These are phyloP conservation scores for Cicer cuneatum DNA, from an alignment of 306 rosid genomes.

Conservation along the genomic window DNA sequence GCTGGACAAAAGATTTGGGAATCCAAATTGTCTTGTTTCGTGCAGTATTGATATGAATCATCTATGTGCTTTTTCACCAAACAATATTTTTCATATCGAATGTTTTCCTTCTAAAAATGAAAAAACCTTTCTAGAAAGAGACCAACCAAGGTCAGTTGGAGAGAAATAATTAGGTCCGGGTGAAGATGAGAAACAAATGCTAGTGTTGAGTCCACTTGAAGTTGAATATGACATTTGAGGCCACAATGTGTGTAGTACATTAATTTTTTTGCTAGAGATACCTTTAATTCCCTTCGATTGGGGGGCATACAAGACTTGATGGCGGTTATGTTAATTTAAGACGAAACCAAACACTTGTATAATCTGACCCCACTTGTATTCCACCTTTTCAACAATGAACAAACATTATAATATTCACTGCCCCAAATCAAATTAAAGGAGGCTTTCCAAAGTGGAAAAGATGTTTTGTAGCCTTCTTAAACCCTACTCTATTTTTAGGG, in stretches of 20 bases:
- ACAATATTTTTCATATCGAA: background rate
- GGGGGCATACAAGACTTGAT: background rate
- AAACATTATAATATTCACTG: conserved; percentile 23
- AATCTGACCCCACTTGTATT: conserved; percentile 40
- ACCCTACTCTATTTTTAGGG: conserved; percentile 30
- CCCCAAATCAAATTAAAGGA: conserved; percentile 17
- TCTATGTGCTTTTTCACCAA: background rate
- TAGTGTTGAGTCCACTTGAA: conserved; percentile 46
- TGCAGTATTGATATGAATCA: conserved; percentile 12
- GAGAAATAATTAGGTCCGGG: conserved; percentile 15
- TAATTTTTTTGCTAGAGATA: conserved; percentile 25
- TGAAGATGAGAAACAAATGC: conserved; percentile 40
- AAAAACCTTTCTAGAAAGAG: conserved; percentile 4
- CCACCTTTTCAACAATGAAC: conserved; percentile 16
- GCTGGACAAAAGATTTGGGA: background rate
- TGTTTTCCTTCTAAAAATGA: conserved; percentile 9
- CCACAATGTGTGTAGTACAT: conserved; percentile 21
- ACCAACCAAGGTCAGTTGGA: conserved; percentile 15
- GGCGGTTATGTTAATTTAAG: conserved; percentile 37
- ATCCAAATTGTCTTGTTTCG: conserved; percentile 1
- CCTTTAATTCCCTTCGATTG: conserved; percentile 8
- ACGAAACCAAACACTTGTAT: conserved; percentile 44
- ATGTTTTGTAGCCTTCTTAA: conserved; percentile 16
- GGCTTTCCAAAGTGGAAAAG: conserved; percentile 24
- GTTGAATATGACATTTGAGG: conserved; percentile 49